Conservation (phyloP, 179 eudicot genomes). For the Vitellaria paradoxa region DNA sequence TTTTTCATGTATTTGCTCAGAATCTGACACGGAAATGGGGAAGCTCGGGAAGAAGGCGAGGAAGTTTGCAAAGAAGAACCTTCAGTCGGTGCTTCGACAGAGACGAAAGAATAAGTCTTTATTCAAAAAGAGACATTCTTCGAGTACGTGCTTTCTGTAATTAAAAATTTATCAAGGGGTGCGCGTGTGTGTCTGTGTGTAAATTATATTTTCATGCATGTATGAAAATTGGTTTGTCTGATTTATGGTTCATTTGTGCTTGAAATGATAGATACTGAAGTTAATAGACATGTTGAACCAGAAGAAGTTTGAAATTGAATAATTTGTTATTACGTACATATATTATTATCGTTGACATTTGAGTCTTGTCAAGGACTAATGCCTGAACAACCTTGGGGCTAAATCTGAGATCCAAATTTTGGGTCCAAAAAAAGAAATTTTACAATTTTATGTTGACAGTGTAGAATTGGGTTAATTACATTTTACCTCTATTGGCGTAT, state of each 20-base stretch:
- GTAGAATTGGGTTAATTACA: no score
- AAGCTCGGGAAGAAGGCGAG: constrained; percentile 94
- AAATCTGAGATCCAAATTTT: not conserved
- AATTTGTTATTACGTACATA: not conserved
- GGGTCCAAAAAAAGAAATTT: not conserved
- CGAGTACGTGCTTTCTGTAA: constrained; percentile 34
- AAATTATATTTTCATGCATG: not conserved
- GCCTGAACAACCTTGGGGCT: no score
- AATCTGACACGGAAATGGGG: constrained; percentile 43
- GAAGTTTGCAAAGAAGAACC: constrained; percentile 90
- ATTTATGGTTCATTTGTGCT: not conserved
- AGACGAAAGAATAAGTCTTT: constrained; percentile 58
- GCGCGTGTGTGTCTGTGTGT: not conserved
- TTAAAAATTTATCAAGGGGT: not conserved
- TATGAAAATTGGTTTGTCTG: no score
- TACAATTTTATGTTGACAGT: no score
- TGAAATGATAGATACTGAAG: not conserved
- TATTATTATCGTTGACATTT: no score
- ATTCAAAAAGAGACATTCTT: constrained; percentile 51
- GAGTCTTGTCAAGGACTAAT: not conserved
- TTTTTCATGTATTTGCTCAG: no score
- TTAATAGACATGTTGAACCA: constrained; percentile 4
- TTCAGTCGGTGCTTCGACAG: constrained; percentile 59
- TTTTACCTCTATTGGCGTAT: no score
- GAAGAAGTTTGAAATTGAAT: not conserved